phyloP scores from a whole-genome alignment of 441 rosid species.

The Gossypium lobatum region DNA sequence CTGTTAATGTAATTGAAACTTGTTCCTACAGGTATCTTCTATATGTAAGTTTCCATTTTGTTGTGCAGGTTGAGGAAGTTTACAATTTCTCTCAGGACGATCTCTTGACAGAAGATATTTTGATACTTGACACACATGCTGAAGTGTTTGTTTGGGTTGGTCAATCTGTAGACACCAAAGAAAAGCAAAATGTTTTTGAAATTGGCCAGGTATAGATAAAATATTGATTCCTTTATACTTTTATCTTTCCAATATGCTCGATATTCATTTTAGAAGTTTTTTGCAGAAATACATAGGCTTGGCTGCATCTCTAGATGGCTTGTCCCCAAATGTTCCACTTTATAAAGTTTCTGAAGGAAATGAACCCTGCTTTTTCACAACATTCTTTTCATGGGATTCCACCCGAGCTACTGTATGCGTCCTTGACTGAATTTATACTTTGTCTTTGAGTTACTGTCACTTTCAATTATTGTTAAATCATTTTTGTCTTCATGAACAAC shows the following conservation, averaged over 20 bases:
- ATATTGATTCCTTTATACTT: constrained; percentile 4
- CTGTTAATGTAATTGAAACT: constrained; percentile 16
- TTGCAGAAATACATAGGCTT: constrained; percentile 73
- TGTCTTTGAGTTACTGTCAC: constrained; percentile 11
- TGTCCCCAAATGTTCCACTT: constrained; percentile 74
- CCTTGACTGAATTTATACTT: constrained; percentile 8
- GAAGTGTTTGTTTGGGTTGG: constrained; percentile 99
- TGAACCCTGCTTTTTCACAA: constrained; percentile 90
- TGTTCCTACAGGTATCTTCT: constrained; percentile 8
- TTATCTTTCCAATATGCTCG: neutral
- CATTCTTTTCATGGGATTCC: constrained; percentile 86
- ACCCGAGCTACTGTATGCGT: constrained; percentile 65
- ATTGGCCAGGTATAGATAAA: constrained; percentile 70
- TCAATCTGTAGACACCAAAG: constrained; percentile 72
- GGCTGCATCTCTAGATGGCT: constrained; percentile 77
- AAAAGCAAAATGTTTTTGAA: constrained; percentile 87
- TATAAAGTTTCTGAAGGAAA: constrained; percentile 93
- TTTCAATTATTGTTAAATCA: constrained; percentile 2
- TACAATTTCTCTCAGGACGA: constrained; percentile 93
- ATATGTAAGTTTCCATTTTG: constrained; percentile 18
- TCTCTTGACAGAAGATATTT: constrained; percentile 83
- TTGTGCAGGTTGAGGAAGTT: constrained; percentile 79
- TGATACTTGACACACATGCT: constrained; percentile 90
- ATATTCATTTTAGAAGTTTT: constrained; percentile 25
- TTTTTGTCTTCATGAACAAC: neutral